A percentile compares a stretch with the other conserved stretches of the same genome.
phyloP scores from a whole-genome alignment of 331 rosid genomes.

The Stylosanthes scabra region DNA sequence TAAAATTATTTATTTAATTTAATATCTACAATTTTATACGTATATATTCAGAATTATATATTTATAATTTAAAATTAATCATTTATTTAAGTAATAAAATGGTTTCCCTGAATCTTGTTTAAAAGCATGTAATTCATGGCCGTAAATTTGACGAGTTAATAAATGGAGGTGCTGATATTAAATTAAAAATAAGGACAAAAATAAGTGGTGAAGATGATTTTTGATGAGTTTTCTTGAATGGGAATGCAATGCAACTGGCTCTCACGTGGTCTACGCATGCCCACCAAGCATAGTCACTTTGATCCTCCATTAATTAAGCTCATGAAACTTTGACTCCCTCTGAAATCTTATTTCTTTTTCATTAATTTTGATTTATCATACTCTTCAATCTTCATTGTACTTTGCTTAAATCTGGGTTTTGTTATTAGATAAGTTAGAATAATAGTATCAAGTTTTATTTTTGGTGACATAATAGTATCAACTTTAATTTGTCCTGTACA shows the following conservation, averaged over 20 bases:
- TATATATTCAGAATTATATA: too few species aligned
- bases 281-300: slow-evolving; percentile 44
- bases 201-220: slow-evolving; percentile 29
- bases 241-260: slow-evolving; percentile 30
- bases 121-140: too few species aligned
- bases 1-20: too few species aligned
- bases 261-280: slow-evolving; percentile 55
- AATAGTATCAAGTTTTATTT: slow-evolving; percentile 18
- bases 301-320: slow-evolving; percentile 60
- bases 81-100: too few species aligned
- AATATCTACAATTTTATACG: too few species aligned
- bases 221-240: slow-evolving; percentile 30
- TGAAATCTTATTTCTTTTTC: background rate
- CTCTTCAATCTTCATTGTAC: background rate
- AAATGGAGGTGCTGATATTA: slow-evolving; percentile 13
- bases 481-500: slow-evolving; percentile 33
- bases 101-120: too few species aligned
- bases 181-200: slow-evolving; percentile 34
- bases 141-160: background rate
- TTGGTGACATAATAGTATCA: slow-evolving; percentile 21
- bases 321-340: slow-evolving; percentile 55
- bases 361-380: slow-evolving; percentile 24
- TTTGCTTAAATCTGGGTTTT: slow-evolving; percentile 15
- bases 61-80: too few species aligned
- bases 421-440: slow-evolving; percentile 23